Conservation (phyloP, 805 yeast species). For the Pichia pseudocactophila region DNA sequence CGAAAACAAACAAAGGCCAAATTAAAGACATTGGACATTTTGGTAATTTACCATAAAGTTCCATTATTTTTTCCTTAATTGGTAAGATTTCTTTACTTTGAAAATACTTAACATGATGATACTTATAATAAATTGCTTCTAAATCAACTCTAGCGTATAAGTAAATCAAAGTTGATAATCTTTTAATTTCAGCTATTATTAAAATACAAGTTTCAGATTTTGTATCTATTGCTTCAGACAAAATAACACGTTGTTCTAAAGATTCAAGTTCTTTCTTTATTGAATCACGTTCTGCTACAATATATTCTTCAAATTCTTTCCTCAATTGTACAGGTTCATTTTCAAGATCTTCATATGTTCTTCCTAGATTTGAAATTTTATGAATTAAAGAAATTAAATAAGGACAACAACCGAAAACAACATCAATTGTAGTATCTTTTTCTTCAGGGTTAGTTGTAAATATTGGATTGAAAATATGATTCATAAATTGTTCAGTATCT, state of each 20-base stretch:
- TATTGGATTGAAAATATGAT: no score
- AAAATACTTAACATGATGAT: slow-evolving; percentile 12
- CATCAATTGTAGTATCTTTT: slow-evolving; percentile 28
- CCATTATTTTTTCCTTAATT: slow-evolving; percentile 13
- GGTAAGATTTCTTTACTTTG: slow-evolving; percentile 8
- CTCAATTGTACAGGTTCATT: slow-evolving; percentile 15
- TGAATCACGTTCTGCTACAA: slow-evolving; percentile 21
- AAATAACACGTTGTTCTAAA: slow-evolving; percentile 20
- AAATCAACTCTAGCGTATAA: slow-evolving; percentile 30
- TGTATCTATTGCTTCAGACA: slow-evolving; percentile 11
- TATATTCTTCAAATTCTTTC: slow-evolving; percentile 15
- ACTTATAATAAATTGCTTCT: slow-evolving; percentile 17
- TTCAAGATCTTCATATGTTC: slow-evolving; percentile 29
- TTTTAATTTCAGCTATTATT: slow-evolving; percentile 32
- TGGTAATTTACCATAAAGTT: slow-evolving; percentile 20
- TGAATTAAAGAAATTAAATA: slow-evolving; percentile 30
- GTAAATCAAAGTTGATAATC: slow-evolving; percentile 28
- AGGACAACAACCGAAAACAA: slow-evolving; percentile 34
- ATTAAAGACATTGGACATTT: slow-evolving; percentile 29
- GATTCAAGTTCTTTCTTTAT: slow-evolving; percentile 21
- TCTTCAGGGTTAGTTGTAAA: no score
- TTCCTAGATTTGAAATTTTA: slow-evolving; percentile 30
- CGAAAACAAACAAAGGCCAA: slow-evolving; percentile 35
- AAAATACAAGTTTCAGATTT: slow-evolving; percentile 18
- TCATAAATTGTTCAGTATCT: no score